Conservation (phyloP, 2,329 filamentous ascomycete genomes). For the Aspergillus pseudotamarii region DNA sequence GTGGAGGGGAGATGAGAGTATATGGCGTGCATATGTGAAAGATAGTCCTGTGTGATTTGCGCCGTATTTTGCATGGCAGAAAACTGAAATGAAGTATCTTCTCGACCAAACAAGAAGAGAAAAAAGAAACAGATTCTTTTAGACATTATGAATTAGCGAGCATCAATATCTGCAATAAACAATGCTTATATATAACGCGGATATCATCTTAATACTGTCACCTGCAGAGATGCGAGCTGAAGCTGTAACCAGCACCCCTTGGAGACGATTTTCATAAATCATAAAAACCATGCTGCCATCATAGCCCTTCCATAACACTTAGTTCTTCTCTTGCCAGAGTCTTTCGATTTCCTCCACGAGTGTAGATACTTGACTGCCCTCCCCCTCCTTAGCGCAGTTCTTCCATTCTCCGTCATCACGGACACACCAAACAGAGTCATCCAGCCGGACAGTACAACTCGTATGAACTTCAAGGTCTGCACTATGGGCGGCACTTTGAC, state of each 20-base stretch:
- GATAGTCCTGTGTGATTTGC: not conserved
- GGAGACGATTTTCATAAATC: not conserved
- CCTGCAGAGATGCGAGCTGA: not conserved
- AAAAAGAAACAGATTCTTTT: not conserved
- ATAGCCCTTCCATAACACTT: not conserved
- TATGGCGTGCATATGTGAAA: not conserved
- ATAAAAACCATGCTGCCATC: not conserved
- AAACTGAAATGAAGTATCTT: not conserved
- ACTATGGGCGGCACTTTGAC: constrained; percentile 55
- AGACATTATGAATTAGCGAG: not conserved
- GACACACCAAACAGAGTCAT: constrained; percentile 81
- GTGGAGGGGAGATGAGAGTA: not conserved
- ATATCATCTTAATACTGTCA: not conserved
- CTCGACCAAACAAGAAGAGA: not conserved
- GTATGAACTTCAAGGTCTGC: constrained; percentile 64
- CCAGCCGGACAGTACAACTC: constrained; percentile 78
- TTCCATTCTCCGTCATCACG: constrained; percentile 78
- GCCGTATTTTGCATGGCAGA: not conserved
- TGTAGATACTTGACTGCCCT: constrained; percentile 55
- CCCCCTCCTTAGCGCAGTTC: constrained; percentile 70
- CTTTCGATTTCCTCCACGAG: constrained; percentile 77
- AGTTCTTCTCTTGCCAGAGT: constrained; percentile 54
- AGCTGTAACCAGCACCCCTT: not conserved
- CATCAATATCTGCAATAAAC: not conserved
- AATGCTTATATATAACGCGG: not conserved